Percentiles rank a stretch among this genome's conserved stretches.
These are phyloP conservation scores for Taxillus chinensis DNA, from an alignment of 164 flowering plant species.

Conservation along the genomic window DNA sequence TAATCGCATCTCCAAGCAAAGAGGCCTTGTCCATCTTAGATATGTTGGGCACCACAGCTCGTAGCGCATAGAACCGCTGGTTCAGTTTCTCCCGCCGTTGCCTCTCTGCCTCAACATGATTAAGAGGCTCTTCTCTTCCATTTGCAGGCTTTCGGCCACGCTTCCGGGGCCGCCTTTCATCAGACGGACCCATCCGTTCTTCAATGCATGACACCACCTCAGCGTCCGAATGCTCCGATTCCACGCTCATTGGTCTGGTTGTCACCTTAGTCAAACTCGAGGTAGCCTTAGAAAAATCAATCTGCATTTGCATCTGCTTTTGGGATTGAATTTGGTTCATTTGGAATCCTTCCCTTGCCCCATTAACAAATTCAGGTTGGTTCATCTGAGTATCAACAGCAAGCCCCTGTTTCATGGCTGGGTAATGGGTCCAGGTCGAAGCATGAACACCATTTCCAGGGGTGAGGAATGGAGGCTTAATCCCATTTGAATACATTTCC, in stretches of 20 bases:
- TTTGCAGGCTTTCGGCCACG: conserved; percentile 95
- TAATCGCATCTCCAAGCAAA: conserved; percentile 41
- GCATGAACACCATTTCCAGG: conserved; percentile 33
- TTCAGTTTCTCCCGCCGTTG: conserved; percentile 47
- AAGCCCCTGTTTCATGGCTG: conserved; percentile 25
- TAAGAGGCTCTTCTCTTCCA: conserved; percentile 92
- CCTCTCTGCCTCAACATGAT: conserved; percentile 34
- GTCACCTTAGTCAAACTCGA: conserved; percentile 34
- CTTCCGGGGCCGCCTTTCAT: conserved; percentile 69
- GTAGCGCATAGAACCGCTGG: conserved; percentile 44
- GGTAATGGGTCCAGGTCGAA: conserved; percentile 35
- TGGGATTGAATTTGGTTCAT: conserved; percentile 35
- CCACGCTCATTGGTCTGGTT: conserved; percentile 27
- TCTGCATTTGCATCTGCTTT: conserved; percentile 54
- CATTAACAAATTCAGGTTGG: conserved; percentile 35
- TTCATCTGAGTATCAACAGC: conserved; percentile 30
- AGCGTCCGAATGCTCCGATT: conserved; percentile 71
- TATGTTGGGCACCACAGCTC: conserved; percentile 50
- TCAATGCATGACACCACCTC: conserved; percentile 64
- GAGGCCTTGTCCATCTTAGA: conserved; percentile 60
- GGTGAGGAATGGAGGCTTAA: conserved; percentile 26
- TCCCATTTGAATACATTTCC: conserved; percentile 34
- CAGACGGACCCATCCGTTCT: conserved; percentile 32
- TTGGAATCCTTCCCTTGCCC: conserved; percentile 34
- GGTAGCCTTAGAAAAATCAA: conserved; percentile 60